These are phyloP conservation scores for Pyronema omphalodes DNA, from an alignment of 495 filamentous ascomycete genomes.

Conservation along the genomic window DNA sequence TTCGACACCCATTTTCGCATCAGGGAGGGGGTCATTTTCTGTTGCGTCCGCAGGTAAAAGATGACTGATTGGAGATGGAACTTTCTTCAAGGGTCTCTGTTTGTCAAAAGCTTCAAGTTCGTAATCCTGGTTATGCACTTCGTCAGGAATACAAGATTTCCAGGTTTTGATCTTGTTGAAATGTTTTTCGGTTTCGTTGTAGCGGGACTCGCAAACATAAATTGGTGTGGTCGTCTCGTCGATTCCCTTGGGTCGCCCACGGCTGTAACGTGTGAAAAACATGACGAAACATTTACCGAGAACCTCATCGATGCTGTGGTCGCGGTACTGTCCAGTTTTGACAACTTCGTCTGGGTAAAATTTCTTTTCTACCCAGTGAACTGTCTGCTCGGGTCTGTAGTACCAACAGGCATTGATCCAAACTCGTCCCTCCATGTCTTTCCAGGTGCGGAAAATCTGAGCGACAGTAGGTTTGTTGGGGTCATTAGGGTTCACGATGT, in stretches of 20 bases:
- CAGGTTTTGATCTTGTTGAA: conserved; percentile 99
- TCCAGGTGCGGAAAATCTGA: conserved; percentile 96
- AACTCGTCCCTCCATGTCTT: conserved; percentile 66
- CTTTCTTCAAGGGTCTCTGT: conserved; percentile 64
- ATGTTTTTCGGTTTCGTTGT: conserved; percentile 86
- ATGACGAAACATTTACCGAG: conserved; percentile 96
- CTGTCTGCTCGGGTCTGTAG: conserved; percentile 91
- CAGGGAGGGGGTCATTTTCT: conserved; percentile 75
- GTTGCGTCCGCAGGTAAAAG: conserved; percentile 71
- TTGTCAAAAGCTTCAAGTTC: conserved; percentile 89
- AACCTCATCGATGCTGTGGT: conserved; percentile 85
- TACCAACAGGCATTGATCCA: conserved; percentile 99
- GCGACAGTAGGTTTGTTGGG: conserved; percentile 89
- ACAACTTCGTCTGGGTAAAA: conserved; percentile 93
- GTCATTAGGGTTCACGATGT: conserved; percentile 91
- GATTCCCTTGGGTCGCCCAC: conserved; percentile 72
- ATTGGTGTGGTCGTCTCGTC: conserved; percentile 63
- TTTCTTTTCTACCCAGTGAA: conserved; percentile 87
- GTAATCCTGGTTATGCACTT: conserved; percentile 93
- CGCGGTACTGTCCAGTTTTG: conserved; percentile 91
- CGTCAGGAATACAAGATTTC: conserved; percentile 91
- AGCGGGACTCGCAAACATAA: conserved; percentile 91
- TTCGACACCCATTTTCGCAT: conserved; percentile 75
- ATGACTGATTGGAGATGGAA: conserved; percentile 85
- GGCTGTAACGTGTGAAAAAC: conserved; percentile 91